A percentile compares a stretch with the other conserved stretches of the same genome.
These are phyloP conservation scores for Calycina herbarum DNA, from an alignment of 2,329 filamentous ascomycete genomes.

Conservation along the genomic window DNA sequence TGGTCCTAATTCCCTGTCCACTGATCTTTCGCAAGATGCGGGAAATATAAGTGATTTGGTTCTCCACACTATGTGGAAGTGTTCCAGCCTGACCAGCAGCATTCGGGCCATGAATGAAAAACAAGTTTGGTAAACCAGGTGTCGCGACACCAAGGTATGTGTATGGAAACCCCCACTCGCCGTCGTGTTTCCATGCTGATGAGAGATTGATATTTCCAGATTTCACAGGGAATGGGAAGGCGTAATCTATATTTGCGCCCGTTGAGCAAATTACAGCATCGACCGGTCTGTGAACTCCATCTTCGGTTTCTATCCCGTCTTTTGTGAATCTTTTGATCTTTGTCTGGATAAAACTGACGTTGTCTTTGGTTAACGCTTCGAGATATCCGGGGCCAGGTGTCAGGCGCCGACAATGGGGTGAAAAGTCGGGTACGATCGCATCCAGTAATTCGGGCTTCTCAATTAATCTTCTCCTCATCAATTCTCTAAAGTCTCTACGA, in stretches of 20 bases:
- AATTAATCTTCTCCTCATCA: slow-evolving; percentile 55
- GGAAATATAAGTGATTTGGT: slow-evolving; percentile 63
- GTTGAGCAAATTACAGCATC: slow-evolving; percentile 68
- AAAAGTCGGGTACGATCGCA: slow-evolving; percentile 60
- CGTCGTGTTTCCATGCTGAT: slow-evolving; percentile 53
- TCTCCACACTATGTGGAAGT: slow-evolving; percentile 65
- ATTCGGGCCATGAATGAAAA: slow-evolving; percentile 63
- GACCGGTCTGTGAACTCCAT: slow-evolving; percentile 55
- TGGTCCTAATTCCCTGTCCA: slow-evolving; percentile 62
- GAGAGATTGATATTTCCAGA: slow-evolving; percentile 46
- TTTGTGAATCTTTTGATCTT: slow-evolving; percentile 58
- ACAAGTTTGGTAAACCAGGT: slow-evolving; percentile 63
- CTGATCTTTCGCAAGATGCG: slow-evolving; percentile 66
- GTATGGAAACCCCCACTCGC: slow-evolving; percentile 47
- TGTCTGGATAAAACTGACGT: slow-evolving; percentile 58
- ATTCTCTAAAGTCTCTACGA: slow-evolving; percentile 47
- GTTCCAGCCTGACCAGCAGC: slow-evolving; percentile 44
- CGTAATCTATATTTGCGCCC: slow-evolving; percentile 58
- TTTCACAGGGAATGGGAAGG: slow-evolving; percentile 58
- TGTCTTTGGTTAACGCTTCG: slow-evolving; percentile 59
- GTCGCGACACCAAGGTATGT: slow-evolving; percentile 64
- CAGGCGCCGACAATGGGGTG: slow-evolving; percentile 62
- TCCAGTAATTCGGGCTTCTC: slow-evolving; percentile 57
- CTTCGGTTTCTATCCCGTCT: slow-evolving; percentile 57
- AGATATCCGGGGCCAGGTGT: slow-evolving; percentile 68